Conservation (phyloP, 129 eudicot genomes). For the Chrysanthemum lavandulifolium region DNA sequence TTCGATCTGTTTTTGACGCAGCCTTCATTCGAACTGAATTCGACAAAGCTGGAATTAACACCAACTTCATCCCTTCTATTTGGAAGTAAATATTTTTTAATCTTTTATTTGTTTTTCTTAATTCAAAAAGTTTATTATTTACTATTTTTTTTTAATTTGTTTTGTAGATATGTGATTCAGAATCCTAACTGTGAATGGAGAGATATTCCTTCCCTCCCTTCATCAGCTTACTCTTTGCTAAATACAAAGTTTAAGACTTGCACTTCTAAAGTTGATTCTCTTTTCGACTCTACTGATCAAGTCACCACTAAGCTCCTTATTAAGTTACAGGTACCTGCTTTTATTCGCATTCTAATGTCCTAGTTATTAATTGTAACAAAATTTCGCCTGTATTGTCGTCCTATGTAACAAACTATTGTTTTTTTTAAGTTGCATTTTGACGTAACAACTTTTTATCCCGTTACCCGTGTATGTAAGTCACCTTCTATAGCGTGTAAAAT, state of each 20-base stretch:
- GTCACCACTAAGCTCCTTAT: constrained; percentile 94
- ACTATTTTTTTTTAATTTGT: not conserved
- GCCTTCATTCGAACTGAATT: constrained; percentile 59
- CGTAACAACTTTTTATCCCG: too few species aligned
- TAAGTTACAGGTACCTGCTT: constrained; percentile 57
- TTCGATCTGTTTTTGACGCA: constrained; percentile 79
- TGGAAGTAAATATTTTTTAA: constrained; percentile 66
- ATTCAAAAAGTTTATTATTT: not conserved
- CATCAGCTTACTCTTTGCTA: constrained; percentile 75
- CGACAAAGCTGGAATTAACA: constrained; percentile 61
- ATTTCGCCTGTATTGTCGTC: not conserved
- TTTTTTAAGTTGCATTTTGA: too few species aligned
- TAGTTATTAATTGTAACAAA: too few species aligned
- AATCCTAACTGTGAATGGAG: constrained; percentile 86
- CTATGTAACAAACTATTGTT: too few species aligned
- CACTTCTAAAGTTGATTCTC: constrained; percentile 68
- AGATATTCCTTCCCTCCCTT: constrained; percentile 79
- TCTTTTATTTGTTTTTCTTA: not conserved
- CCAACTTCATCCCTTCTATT: constrained; percentile 75
- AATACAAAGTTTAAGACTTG: constrained; percentile 58
- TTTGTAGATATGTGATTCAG: constrained; percentile 60
- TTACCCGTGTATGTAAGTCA: too few species aligned
- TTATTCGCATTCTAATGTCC: not conserved
- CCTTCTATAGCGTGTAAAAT: too few species aligned
- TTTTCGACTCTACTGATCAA: constrained; percentile 58